Conservation (phyloP, 1,284 basidiomycete species). For the Thecaphora frezii region DNA sequence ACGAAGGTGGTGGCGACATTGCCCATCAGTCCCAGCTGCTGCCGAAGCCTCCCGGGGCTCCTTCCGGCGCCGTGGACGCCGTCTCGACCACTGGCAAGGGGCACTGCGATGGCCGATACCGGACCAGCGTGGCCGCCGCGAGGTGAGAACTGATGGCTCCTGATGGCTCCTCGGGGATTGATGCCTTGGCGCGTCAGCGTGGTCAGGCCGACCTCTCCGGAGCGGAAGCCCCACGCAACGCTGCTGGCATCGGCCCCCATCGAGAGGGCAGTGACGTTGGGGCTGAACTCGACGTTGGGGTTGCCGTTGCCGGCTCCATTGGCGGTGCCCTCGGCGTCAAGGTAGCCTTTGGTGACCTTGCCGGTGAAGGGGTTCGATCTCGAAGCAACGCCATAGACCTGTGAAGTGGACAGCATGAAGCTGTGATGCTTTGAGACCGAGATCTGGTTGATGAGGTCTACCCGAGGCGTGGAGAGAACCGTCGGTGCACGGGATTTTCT, state of each 20-base stretch:
- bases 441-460: conserved; percentile 47
- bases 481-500: conserved; percentile 68
- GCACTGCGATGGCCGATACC: conserved; percentile 43
- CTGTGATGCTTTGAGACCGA: conserved; percentile 64
- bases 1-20: conserved; percentile 49
- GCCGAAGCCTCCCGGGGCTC: conserved; percentile 41
- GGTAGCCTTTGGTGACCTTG: conserved; percentile 69
- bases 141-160: conserved; percentile 33
- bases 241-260: conserved; percentile 71
- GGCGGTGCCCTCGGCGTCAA: conserved; percentile 69
- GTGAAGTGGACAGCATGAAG: conserved; percentile 69
- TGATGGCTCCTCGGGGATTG: conserved; percentile 47
- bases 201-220: conserved; percentile 71
- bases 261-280: conserved; percentile 65
- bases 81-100: conserved; percentile 39
- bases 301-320: conserved; percentile 71
- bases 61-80: conserved; percentile 46
- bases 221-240: conserved; percentile 74
- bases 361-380: conserved; percentile 74
- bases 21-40: conserved; percentile 42
- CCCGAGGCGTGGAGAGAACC: conserved; percentile 59
- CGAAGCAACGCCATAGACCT: conserved; percentile 72
- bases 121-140: conserved; percentile 36
- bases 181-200: conserved; percentile 56
- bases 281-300: conserved; percentile 74